Evolutionary conservation across 2,329 filamentous ascomycete species (phyloP), one percentile per base, ranked within the genome.

Genomic region (Pseudocercospora crystallina): DNA sequence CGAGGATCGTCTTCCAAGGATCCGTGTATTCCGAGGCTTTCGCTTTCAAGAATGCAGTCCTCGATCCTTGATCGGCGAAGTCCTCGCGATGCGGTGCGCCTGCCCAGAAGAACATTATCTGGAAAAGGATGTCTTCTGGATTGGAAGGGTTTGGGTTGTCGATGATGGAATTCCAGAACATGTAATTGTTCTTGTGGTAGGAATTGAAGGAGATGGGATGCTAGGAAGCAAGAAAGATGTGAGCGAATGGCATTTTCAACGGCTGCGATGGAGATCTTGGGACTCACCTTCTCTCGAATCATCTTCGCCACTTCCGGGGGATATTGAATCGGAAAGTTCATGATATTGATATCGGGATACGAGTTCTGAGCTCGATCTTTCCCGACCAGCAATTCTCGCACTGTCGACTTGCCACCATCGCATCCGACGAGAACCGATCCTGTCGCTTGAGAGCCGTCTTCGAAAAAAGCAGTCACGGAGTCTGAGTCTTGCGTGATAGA

Each of bases 131-230:
- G 10, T 34, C 37, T 33, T 29, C 38, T 11, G 56, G 47, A 8
- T 53, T 32, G 2, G 42, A 33, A 4, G 48, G 38, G 31, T 53
- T 20, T 2, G 33, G 44, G 8, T 50, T 39, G 14, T 59, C 51
- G 15, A 48, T 35, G 8, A 34, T 26, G 12, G 44, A 43, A 1
- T 42, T 11, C 44, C 44, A 52, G 35, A 55, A 52, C 43, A 49
- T 50, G n/a, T 15, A 47, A 17, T 39, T 42, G 1, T 51, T 43
- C 9, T 14, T 31, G 35, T 43, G 51, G 34, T 51, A 44, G 30
- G 43, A 15, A 45, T 49, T 59, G 48, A 53, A 54, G 20, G 43
- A 49, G 44, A 59, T 47, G 15, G 56, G 50, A 30, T 56, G 49
- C 8, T 48, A 26, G 20, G 20, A 26, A 26, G 7, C n/a, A 26